Base-by-base conservation (phyloP, 345 rosid genomes). In the Carallia pectinifolia region DNA sequence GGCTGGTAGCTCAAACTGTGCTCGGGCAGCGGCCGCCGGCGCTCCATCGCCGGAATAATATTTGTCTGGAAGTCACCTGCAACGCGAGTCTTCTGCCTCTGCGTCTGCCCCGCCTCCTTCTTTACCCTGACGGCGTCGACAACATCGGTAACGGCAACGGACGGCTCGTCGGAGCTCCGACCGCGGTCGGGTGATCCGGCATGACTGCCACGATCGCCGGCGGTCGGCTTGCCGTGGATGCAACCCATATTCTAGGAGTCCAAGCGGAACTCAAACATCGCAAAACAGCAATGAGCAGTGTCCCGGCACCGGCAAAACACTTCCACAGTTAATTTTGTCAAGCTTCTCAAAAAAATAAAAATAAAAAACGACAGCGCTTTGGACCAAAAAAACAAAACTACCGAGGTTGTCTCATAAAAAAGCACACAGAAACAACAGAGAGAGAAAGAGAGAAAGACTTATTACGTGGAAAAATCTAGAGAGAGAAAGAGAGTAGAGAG, bases 161-260 rank as follows among this genome's bases (percentile, higher is more conserved):
- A 63, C 9, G 75, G 5, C 37, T 65, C 74, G 2, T 61, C 84
- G 64, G 84, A 72, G 62, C 81, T 56, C 83, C 74, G 86, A 67
- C 66, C 69, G 39, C 69, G 62, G 58, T 53, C n/a, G 12, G 73
- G 67, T 70, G 71, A 52, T 74, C 66, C 81, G 63, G 38, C 79
- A 69, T 60, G 33, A 61, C 53, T 73, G 53, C 66, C 81, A n/a
- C 54, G 79, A 12, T 64, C 78, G 13, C 73, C 65, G 64, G 66
- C 4, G 34, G 77, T 54, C 23, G 58, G 39, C 77, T 83, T 90
- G 64, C 90, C 81, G 52, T 72, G 62, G 61, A 90, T 81, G 75
- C 97, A 90, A 38, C 97, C 97, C 97, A 90, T 88, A 76, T 6
- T 13, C 6, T 7, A 56, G 53, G 27, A 19, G 58, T 17, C 27